Evolutionary conservation across 805 yeast species (phyloP).

Genomic region (Ogataea siamensis): DNA sequence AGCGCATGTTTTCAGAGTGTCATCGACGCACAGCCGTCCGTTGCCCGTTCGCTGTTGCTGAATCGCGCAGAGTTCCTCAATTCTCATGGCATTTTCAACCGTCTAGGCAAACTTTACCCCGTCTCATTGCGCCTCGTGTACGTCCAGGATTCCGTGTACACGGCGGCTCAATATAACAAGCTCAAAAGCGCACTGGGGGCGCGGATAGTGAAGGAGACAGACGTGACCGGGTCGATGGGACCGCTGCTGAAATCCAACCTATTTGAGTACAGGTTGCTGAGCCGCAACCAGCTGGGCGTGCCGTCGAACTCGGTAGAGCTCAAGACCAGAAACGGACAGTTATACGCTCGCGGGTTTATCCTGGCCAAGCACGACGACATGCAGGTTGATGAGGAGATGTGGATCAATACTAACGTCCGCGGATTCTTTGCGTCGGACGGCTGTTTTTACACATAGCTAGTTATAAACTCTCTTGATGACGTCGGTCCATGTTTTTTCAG

Average conservation of each 20-base stretch:
- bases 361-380: slow-evolving; percentile 45
- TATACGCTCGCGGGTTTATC: slow-evolving; percentile 62
- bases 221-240: slow-evolving; percentile 48
- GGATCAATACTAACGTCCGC: slow-evolving; percentile 43
- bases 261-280: slow-evolving; percentile 57
- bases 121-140: slow-evolving; percentile 43
- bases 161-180: slow-evolving; percentile 32
- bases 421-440: slow-evolving; percentile 74
- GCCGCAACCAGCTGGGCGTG: slow-evolving; percentile 49
- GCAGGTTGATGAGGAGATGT: slow-evolving; percentile 46
- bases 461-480: slow-evolving; percentile 35
- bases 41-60: slow-evolving; percentile 29
- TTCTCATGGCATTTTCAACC: slow-evolving; percentile 48
- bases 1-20: slow-evolving; percentile 27
- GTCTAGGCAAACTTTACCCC: slow-evolving; percentile 28
- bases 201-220: slow-evolving; percentile 52
- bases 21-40: slow-evolving; percentile 19
- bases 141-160: slow-evolving; percentile 24
- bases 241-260: slow-evolving; percentile 58
- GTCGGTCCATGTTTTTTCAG: slow-evolving; percentile 37
- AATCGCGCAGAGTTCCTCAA: slow-evolving; percentile 42
- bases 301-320: slow-evolving; percentile 59
- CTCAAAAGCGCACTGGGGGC: slow-evolving; percentile 46
- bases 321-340: slow-evolving; percentile 52
- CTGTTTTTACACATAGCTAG: slow-evolving; percentile 55